Percentiles rank a stretch among this genome's conserved stretches.
Conservation (phyloP, 352 stramenopile species). For the Pythium insidiosum region DNA sequence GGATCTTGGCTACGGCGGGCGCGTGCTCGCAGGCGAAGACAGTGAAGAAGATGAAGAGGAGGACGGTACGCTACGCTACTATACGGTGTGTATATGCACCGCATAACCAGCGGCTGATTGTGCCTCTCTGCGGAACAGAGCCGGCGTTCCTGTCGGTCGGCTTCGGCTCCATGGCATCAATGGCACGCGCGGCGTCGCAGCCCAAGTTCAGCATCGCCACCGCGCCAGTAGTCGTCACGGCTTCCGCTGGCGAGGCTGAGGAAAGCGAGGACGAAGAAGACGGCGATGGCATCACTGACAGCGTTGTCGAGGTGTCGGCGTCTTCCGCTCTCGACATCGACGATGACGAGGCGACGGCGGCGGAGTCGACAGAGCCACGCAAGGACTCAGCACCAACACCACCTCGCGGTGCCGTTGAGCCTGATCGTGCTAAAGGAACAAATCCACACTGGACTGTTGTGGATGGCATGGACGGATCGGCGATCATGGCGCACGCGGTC, state of each 20-base stretch:
- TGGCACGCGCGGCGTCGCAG: constrained; percentile 4
- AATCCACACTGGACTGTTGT: constrained; percentile 42
- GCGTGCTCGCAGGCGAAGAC: constrained; percentile 68
- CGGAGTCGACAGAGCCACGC: background rate
- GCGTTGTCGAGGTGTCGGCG: background rate
- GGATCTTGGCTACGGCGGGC: constrained; percentile 40
- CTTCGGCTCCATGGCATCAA: background rate
- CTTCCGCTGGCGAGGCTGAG: constrained; percentile 20
- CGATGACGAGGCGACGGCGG: background rate
- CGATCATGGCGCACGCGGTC: constrained; percentile 48
- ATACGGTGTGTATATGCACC: no score
- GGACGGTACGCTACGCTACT: constrained; percentile 22
- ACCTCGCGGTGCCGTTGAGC: background rate
- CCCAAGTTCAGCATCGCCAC: constrained; percentile 12
- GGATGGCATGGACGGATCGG: constrained; percentile 29
- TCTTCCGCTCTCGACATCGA: background rate
- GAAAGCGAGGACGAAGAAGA: constrained; percentile 16
- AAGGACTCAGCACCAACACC: background rate
- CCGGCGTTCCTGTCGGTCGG: constrained; percentile 11
- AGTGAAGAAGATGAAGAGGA: constrained; percentile 76
- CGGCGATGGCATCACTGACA: background rate
- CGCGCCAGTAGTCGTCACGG: constrained; percentile 1
- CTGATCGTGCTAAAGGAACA: background rate
- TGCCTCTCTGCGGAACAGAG: constrained; percentile 5
- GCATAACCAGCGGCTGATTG: background rate